These are phyloP conservation scores for Penicillium soppii DNA, from an alignment of 495 filamentous ascomycete species.

Conservation along the genomic window DNA sequence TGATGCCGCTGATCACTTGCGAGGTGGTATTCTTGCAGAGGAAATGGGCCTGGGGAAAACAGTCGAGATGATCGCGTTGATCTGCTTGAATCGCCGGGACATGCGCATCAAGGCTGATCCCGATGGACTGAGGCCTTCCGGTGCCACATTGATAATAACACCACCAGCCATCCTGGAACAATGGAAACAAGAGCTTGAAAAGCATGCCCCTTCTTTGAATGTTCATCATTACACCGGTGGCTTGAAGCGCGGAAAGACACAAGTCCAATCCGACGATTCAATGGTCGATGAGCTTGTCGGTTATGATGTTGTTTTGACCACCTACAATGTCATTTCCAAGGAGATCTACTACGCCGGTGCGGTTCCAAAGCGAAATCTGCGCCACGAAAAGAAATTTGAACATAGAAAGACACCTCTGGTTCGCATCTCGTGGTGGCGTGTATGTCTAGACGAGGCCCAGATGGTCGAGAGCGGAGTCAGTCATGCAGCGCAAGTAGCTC, in stretches of 20 bases:
- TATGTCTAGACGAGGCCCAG: constrained; percentile 93
- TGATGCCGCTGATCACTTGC: constrained; percentile 34
- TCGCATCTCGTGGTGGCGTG: constrained; percentile 83
- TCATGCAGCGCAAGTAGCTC: constrained; percentile 76
- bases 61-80: constrained; percentile 79
- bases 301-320: constrained; percentile 85
- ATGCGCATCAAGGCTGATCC: constrained; percentile 23
- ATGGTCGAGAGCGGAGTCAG: constrained; percentile 89
- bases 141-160: constrained; percentile 83
- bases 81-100: constrained; percentile 59
- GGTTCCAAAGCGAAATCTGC: constrained; percentile 62
- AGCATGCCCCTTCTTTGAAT: constrained; percentile 63
- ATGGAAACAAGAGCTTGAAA: constrained; percentile 77
- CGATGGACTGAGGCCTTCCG: constrained; percentile 31
- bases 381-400: constrained; percentile 65
- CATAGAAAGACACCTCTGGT: constrained; percentile 72
- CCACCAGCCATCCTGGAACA: constrained; percentile 80
- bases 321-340: constrained; percentile 71
- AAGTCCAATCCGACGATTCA: too few species aligned
- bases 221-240: constrained; percentile 53
- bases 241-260: too few species aligned
- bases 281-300: constrained; percentile 47
- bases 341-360: constrained; percentile 77
- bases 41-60: constrained; percentile 98
- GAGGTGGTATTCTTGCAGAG: constrained; percentile 76